phyloP scores from a whole-genome alignment of 148 eudicot genomes.

The Tetragonia tetragonoides region DNA sequence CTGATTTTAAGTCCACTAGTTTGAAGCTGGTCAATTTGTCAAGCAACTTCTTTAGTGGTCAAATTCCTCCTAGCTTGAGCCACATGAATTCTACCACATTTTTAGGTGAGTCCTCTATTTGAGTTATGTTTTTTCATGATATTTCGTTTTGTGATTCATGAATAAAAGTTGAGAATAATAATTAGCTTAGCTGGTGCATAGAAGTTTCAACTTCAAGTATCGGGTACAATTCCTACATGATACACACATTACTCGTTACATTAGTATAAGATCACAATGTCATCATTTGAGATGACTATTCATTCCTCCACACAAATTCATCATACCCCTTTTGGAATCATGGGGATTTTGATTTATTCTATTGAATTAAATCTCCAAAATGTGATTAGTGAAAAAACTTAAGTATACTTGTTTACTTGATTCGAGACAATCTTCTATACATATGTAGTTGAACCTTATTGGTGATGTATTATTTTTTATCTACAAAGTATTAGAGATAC shows the following conservation, averaged over 20 bases:
- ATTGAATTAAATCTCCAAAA: neutral
- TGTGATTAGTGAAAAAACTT: neutral
- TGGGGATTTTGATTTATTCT: neutral
- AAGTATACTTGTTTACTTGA: neutral
- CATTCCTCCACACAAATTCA: too few relatives aligned
- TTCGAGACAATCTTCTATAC: neutral
- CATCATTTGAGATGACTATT: too few relatives aligned
- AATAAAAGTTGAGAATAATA: too few relatives aligned
- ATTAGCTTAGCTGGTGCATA: too few relatives aligned
- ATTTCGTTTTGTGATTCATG: too few relatives aligned
- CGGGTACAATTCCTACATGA: too few relatives aligned
- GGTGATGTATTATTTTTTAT: neutral
- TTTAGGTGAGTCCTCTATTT: conserved; percentile 35
- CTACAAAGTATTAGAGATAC: neutral
- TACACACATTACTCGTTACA: too few relatives aligned
- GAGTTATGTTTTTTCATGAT: neutral
- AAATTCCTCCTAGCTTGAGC: conserved; percentile 45
- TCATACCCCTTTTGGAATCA: neutral
- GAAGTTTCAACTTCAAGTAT: too few relatives aligned
- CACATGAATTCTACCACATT: conserved; percentile 37
- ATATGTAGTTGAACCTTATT: neutral
- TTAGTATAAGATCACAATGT: too few relatives aligned
- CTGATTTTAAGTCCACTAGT: conserved; percentile 36
- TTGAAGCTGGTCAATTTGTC: conserved; percentile 39
- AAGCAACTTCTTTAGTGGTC: conserved; percentile 47